Evolutionary conservation across 768 basidiomycete species (phyloP).

Genomic region (Boletus eberwhitei): DNA sequence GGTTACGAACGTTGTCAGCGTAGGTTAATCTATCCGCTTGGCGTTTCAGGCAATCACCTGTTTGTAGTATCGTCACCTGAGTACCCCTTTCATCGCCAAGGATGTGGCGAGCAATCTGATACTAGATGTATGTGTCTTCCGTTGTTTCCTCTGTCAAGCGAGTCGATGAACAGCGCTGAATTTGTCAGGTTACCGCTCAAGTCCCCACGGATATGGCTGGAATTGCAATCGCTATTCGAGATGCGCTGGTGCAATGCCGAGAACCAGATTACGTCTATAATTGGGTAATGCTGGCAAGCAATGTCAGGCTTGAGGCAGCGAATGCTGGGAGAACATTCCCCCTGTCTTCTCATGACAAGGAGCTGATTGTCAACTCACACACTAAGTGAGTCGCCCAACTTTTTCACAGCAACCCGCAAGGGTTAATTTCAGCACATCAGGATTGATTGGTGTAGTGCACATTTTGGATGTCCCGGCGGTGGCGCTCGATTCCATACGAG

Average conservation of each 20-base stretch:
- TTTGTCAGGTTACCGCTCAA: neutral
- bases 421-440: neutral
- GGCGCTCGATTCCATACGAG: constrained; percentile 8
- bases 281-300: constrained; percentile 6
- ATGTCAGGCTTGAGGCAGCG: constrained; percentile 11
- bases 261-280: constrained; percentile 10
- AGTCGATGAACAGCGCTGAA: no score
- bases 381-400: no score
- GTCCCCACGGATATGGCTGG: constrained; percentile 17
- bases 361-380: constrained; percentile 18
- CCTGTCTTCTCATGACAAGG: neutral
- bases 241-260: constrained; percentile 8
- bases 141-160: no score
- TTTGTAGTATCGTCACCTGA: constrained; percentile 15
- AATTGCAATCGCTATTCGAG: constrained; percentile 15
- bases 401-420: no score
- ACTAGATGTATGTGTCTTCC: constrained; percentile 12
- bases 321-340: constrained; percentile 11
- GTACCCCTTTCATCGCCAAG: constrained; percentile 9
- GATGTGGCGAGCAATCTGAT: constrained; percentile 16
- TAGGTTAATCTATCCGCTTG: constrained; percentile 5
- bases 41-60: neutral
- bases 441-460: constrained; percentile 13
- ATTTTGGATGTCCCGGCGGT: constrained; percentile 17
- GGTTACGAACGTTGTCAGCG: constrained; percentile 26